Evolutionary conservation across 2,329 filamentous ascomycete genomes (phyloP), one percentile per base, ranked within the genome.

Genomic region (Pseudogymnoascus sp.): DNA sequence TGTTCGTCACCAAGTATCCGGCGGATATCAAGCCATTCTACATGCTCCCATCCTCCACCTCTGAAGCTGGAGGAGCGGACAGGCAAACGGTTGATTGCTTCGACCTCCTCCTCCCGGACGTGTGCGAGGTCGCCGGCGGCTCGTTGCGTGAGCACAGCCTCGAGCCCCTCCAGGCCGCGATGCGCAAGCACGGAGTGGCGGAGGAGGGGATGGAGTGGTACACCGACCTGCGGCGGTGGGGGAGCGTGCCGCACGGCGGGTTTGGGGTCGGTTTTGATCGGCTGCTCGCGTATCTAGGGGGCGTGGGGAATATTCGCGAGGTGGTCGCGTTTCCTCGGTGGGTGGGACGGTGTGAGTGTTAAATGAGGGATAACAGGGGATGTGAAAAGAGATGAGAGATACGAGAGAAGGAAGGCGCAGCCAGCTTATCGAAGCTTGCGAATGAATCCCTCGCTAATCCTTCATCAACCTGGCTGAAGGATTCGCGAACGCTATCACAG

Each of bases 1-100:
- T 97, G 45, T 97, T 97, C 71, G 85, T 99, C 64, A 97, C 92
- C 12, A 81, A 96, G 71, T 99, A 96, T 70, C 94, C 94, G n/a
- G 83, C 83, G 65, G 77, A 79, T 55, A 84, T 94, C 71, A 99
- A 99, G 74, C 90, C 92, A 9, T 99, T 97, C 74, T 99, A 92
- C 73, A 92, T 91, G 88, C 73, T 82, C 2, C 82, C 83, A 13
- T 82, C 81, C 1, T 61, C 67, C 18, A 41, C 28, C 19, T 19
- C 39, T 5, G 18, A 35, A 13, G 38, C 57, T 19, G 52, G 41
- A 18, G 45, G 55, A 18, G 45, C 55, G 13, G 66, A 18, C 23
- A 52, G 23, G n/a, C n/a, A 68, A 38, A 88, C 85, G 2, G 85
- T 85, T 2, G 83, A 85, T 19, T 89, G 85, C 71, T 89, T 90